These are phyloP conservation scores for Hypsizygus marmoreus DNA, from an alignment of 768 basidiomycete genomes.

Conservation along the genomic window DNA sequence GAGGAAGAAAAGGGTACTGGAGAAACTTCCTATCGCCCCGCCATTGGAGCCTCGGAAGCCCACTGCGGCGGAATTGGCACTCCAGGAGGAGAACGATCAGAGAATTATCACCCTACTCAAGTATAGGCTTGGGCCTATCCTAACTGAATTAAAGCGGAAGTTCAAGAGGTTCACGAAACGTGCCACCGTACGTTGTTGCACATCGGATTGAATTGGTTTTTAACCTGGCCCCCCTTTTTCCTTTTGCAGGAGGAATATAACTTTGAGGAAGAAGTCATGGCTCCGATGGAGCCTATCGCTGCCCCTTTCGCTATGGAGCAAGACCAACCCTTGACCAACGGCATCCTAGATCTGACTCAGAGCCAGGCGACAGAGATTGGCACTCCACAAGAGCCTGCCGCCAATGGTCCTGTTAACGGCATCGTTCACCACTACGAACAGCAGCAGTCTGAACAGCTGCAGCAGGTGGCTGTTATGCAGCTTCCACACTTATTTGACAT, in stretches of 20 bases:
- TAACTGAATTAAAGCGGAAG: constrained; percentile 88
- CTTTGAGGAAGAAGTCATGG: constrained; percentile 39
- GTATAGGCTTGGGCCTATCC: constrained; percentile 86
- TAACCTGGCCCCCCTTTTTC: constrained; percentile 4
- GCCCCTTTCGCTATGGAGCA: constrained; percentile 39
- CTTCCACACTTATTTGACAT: constrained; percentile 71
- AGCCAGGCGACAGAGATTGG: constrained; percentile 22
- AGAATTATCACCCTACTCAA: constrained; percentile 79
- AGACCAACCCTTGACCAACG: constrained; percentile 40
- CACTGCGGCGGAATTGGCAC: constrained; percentile 76
- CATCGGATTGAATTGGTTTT: background rate
- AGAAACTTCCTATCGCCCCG: constrained; percentile 85
- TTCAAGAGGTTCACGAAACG: constrained; percentile 88
- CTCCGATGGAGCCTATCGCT: constrained; percentile 9
- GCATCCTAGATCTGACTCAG: constrained; percentile 44
- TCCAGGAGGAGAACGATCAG: constrained; percentile 83
- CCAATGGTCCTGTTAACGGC: constrained; percentile 45
- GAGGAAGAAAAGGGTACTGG: constrained; percentile 80
- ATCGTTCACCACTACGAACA: constrained; percentile 26
- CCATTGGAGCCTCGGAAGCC: constrained; percentile 85
- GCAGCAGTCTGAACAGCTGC: constrained; percentile 30
- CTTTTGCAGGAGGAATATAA: constrained; percentile 71
- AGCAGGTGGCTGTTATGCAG: constrained; percentile 36
- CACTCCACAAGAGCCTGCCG: constrained; percentile 24
- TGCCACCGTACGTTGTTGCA: constrained; percentile 72